These are phyloP conservation scores for Lepiota subincarnata DNA, from an alignment of 768 basidiomycete genomes.

Conservation along the genomic window DNA sequence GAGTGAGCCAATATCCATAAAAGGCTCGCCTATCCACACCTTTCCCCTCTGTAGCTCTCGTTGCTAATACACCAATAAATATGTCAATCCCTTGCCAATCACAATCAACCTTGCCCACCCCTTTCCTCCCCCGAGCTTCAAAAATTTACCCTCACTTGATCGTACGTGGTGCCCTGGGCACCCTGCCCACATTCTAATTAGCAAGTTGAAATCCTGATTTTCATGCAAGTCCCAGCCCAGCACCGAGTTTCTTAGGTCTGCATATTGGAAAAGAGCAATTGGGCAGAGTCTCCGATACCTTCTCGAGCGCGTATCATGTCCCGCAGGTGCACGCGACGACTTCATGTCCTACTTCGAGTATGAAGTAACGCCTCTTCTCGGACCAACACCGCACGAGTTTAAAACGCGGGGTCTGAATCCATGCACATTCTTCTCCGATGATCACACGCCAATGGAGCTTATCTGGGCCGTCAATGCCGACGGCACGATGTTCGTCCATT, in stretches of 20 bases:
- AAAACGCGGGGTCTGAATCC: slow-evolving; percentile 1
- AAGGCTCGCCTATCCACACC: too few species aligned
- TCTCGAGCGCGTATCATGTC: slow-evolving; percentile 5
- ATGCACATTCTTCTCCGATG: slow-evolving; percentile 16
- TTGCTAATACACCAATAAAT: too few species aligned
- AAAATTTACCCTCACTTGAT: too few species aligned
- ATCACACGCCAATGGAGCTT: slow-evolving; percentile 16
- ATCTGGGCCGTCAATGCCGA: slow-evolving; percentile 16
- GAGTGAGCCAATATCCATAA: too few species aligned
- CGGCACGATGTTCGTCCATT: slow-evolving; percentile 14
- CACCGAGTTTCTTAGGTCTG: not conserved
- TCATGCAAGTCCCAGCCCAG: not conserved
- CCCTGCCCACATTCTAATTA: too few species aligned
- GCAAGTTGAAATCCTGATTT: too few species aligned
- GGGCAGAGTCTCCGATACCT: slow-evolving; percentile 7
- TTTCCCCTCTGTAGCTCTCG: too few species aligned
- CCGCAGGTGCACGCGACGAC: not conserved
- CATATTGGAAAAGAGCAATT: slow-evolving; percentile 8
- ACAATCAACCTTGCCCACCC: too few species aligned
- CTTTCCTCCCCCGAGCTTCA: too few species aligned
- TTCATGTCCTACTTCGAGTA: slow-evolving; percentile 6
- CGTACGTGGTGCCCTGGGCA: too few species aligned
- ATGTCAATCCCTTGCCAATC: too few species aligned
- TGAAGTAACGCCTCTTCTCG: slow-evolving; percentile 13
- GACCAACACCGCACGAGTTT: slow-evolving; percentile 13